Percentiles rank a stretch among this genome's conserved stretches.
These are phyloP conservation scores for Rhodomyrtus psidioides DNA, from an alignment of 441 rosid genomes.

Conservation along the genomic window DNA sequence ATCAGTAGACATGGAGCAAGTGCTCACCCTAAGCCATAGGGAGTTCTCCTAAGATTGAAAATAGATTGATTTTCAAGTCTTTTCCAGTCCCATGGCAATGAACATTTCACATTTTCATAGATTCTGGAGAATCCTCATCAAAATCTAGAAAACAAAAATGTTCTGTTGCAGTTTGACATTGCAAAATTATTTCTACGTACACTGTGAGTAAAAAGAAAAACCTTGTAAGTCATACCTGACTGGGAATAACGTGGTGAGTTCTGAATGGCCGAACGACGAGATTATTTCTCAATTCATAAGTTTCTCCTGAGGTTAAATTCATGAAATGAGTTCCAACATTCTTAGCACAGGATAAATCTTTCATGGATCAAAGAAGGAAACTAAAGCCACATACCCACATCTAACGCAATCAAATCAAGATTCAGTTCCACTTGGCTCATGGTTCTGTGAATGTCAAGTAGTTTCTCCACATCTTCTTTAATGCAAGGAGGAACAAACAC, in stretches of 20 bases:
- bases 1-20: not conserved
- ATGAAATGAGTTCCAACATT: not conserved
- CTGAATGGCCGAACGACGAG: constrained; percentile 79
- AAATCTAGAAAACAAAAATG: not conserved
- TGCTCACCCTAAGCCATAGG: not conserved
- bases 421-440: constrained; percentile 65
- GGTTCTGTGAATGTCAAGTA: constrained; percentile 8
- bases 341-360: not conserved
- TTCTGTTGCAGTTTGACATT: not conserved
- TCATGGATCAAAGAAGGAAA: not conserved
- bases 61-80: not conserved
- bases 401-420: constrained; percentile 65
- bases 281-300: constrained; percentile 77
- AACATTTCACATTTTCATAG: not conserved
- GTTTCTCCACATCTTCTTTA: constrained; percentile 78
- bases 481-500: constrained; percentile 78
- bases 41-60: not conserved
- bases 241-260: constrained; percentile 83
- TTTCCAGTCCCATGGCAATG: not conserved
- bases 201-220: not conserved
- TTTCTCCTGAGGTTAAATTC: constrained; percentile 60
- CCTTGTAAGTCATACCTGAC: constrained; percentile 43
- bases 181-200: not conserved
- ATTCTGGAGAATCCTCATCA: not conserved
- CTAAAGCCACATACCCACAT: constrained; percentile 46